phyloP scores from a whole-genome alignment of 352 stramenopile genomes.

The Phytophthora pisi region DNA sequence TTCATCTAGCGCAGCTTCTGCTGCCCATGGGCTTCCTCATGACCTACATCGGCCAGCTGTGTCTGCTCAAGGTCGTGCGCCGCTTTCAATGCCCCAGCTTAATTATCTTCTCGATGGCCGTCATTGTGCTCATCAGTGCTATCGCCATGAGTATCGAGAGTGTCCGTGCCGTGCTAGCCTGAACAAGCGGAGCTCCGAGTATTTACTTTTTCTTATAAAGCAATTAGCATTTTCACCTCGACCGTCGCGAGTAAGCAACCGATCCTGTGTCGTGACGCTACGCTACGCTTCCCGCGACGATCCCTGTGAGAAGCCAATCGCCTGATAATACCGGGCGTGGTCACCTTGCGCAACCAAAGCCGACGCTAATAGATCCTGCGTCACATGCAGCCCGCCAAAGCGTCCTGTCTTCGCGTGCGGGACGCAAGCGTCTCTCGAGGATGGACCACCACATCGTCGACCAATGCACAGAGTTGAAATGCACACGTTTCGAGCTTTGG shows the following conservation, averaged over 20 bases:
- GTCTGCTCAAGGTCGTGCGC: slow-evolving; percentile 52
- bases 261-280: neutral
- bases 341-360: neutral
- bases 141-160: slow-evolving; percentile 71
- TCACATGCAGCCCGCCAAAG: too few species aligned
- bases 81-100: slow-evolving; percentile 70
- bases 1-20: slow-evolving; percentile 51
- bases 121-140: slow-evolving; percentile 66
- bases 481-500: neutral
- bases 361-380: too few species aligned
- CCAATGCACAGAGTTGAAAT: neutral
- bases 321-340: neutral
- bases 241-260: neutral
- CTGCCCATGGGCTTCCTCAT: slow-evolving; percentile 67
- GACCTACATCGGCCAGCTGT: slow-evolving; percentile 65
- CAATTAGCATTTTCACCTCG: neutral
- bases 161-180: slow-evolving; percentile 39
- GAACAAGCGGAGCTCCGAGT: neutral
- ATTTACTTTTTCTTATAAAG: slow-evolving; percentile 1
- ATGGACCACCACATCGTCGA: neutral
- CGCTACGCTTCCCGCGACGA: neutral
- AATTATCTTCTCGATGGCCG: slow-evolving; percentile 75
- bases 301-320: neutral
- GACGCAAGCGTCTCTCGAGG: neutral
- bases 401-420: neutral